phyloP scores from a whole-genome alignment of 1,284 basidiomycete species.

The Fomitiporia mediterranea region DNA sequence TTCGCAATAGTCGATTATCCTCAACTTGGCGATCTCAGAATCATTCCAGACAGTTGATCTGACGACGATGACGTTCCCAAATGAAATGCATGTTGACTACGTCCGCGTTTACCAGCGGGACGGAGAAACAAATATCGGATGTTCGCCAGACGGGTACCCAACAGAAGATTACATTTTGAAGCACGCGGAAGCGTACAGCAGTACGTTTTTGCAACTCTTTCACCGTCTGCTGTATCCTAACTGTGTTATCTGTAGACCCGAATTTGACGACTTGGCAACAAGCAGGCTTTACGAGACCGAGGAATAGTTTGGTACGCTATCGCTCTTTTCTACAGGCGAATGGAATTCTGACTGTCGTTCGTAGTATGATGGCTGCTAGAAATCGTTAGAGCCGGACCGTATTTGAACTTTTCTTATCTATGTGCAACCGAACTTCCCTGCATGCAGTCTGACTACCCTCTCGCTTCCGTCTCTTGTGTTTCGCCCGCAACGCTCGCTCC shows the following conservation, averaged over 20 bases:
- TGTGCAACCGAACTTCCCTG: too few relatives aligned
- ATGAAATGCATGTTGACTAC: constrained; percentile 52
- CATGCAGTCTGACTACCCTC: too few relatives aligned
- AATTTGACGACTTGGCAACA: constrained; percentile 22
- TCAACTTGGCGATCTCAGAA: constrained; percentile 38
- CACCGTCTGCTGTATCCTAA: neutral
- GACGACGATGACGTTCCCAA: constrained; percentile 40
- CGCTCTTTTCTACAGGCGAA: neutral
- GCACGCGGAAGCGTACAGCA: constrained; percentile 25
- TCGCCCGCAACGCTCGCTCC: too few relatives aligned
- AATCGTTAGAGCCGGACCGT: neutral
- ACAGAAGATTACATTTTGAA: constrained; percentile 47
- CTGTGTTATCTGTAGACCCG: constrained; percentile 11
- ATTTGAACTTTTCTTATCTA: too few relatives aligned
- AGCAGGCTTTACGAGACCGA: constrained; percentile 20
- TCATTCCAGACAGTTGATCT: constrained; percentile 50
- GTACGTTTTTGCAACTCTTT: constrained; percentile 5
- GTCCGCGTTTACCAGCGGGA: constrained; percentile 53
- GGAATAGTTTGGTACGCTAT: constrained; percentile 21
- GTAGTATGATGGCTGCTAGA: constrained; percentile 11
- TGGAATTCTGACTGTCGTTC: neutral
- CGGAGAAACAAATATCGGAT: constrained; percentile 45
- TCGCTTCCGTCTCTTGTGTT: too few relatives aligned
- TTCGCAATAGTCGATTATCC: constrained; percentile 33
- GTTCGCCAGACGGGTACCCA: constrained; percentile 49